Evolutionary conservation across 106 monocot genomes (phyloP), one percentile per base, ranked within the genome.

Genomic region (Allium cepa): DNA sequence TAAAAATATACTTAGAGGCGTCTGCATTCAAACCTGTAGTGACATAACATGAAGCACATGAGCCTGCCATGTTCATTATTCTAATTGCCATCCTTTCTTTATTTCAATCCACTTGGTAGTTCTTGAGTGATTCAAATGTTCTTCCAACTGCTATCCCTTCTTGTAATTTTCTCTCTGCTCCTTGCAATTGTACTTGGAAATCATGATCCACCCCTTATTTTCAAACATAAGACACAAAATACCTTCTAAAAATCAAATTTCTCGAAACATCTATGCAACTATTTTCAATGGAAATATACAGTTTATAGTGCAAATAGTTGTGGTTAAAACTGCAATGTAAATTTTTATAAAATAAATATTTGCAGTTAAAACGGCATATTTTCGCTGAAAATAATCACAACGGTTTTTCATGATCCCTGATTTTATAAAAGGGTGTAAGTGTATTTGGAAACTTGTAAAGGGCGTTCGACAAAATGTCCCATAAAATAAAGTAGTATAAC

Each of bases 11-110:
- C 36, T 36, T 36, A 36, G 0, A 36, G 36, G 36, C 5, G 36
- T 36, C 36, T 2, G 15, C 1, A 4, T 55, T 3, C 13, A 55
- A 53, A 93, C 94, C 94, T 76, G 94, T 87, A 3, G 94, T 94
- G 57, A 94, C 90, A 75, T 87, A 94, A 55, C 94, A 94, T 28
- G 94, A 94, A 70, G 94, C 73, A 69, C 94, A 94, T 10, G 94
- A 94, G 53, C 94, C 94, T 15, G 80, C 84, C 77, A 94, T 90
- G 94, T 94, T 94, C 94, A 94, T 94, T 27, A 90, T 46, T 8
- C 94, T 90, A 16, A 94, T 90, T 53, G 90, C 94, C 84, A 90
- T 84, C 94, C 90, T 94, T 78, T 94, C 94, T 77, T 94, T 94
- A 80, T 94, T 94, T 45, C 94, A 90, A 72, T 94, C 94, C 9